A percentile compares a stretch with the other conserved stretches of the same genome.
Evolutionary conservation across 176 grass and related monocot genomes (phyloP).

Genomic region (Oryza glaberrima): DNA sequence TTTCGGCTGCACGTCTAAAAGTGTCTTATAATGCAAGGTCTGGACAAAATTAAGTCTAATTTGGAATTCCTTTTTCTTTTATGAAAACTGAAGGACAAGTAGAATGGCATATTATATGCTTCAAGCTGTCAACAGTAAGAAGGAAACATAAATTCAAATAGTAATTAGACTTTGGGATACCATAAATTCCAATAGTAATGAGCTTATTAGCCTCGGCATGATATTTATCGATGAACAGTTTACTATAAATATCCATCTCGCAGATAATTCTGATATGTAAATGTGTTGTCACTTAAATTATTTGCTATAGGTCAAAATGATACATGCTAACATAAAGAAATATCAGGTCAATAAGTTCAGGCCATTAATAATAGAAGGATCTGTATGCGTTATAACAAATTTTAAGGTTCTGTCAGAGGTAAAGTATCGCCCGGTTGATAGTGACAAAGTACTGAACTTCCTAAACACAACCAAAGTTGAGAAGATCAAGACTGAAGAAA

Average conservation of each 20-base stretch:
- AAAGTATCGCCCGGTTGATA: background rate
- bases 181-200: background rate
- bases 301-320: background rate
- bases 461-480: background rate
- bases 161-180: background rate
- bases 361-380: background rate
- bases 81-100: no score
- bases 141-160: background rate
- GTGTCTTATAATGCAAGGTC: no score
- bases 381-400: background rate
- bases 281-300: no score
- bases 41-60: no score
- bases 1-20: no score
- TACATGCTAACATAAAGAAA: background rate
- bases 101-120: background rate
- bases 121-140: background rate
- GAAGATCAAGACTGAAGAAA: background rate
- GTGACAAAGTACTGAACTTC: background rate
- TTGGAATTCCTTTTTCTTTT: no score
- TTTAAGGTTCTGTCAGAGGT: background rate
- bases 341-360: background rate
- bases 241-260: no score
- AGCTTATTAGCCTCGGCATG: background rate
- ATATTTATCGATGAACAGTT: background rate
- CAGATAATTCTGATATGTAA: no score